Evolutionary conservation across 768 basidiomycete species (phyloP), one percentile per base, ranked within the genome.

Genomic region (Termitomyces sp.): DNA sequence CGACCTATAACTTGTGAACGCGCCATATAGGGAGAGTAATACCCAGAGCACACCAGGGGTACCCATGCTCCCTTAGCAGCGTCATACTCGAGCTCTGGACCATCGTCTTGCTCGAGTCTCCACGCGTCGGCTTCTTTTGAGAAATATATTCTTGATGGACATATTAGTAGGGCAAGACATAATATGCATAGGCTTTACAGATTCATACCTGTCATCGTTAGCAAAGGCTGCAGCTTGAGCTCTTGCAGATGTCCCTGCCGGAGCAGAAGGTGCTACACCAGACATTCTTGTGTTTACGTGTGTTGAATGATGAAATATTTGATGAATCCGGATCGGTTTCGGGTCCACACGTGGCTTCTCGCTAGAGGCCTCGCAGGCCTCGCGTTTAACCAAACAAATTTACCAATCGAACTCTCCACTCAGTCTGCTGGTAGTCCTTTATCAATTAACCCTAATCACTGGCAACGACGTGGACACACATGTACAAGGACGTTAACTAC

Each of bases 81-180:
- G 68, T 94, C 91, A 76, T 89, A 98, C 74, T 98, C 96, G 67
- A 92, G 80, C 70, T 97, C 95, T n/a, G 81, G 73, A 18, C 92
- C 95, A 65, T 95, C 91, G 48, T 91, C 90, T 66, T 93, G 85
- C 70, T 99, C 96, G 68, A 88, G 86, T 59, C 87, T 85, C 93
- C 93, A 98, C 65, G 91, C 88, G 52, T 82, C 82, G 5, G 85
- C 76, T 42, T 79, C 78, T 66, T 82, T 88, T 53, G 89, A 88
- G 69, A 89, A 92, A 72, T 93, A 88, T 13, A 95, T 83, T 60
- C 88, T 82, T 69, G 49, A 62, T 53, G 14, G 66, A 37, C 61
- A 55, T 62, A 60, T 60, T 60, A 61, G 62, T 65, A 60, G 65
- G 14, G 3, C 6, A 44, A 46, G 10, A 18, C 8, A 36, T 18